A percentile compares a stretch with the other conserved stretches of the same genome.
phyloP scores from a whole-genome alignment of 805 yeast species.

The Pichia exigua region DNA sequence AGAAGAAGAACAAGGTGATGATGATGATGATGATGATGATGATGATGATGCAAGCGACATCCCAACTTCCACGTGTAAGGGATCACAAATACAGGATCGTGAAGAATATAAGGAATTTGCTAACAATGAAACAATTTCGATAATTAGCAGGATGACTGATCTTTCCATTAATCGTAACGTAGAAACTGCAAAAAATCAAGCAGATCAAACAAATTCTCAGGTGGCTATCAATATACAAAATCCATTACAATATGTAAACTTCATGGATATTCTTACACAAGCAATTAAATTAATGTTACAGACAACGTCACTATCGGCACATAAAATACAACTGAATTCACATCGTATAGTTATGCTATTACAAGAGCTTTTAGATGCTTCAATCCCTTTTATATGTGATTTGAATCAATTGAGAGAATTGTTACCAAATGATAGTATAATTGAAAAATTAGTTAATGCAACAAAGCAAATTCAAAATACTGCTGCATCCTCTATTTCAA shows the following conservation, averaged over 20 bases:
- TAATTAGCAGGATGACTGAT: background rate
- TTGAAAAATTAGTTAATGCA: slow-evolving; percentile 43
- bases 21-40: slow-evolving; percentile 5
- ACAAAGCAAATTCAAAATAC: slow-evolving; percentile 28
- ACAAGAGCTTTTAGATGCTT: slow-evolving; percentile 73
- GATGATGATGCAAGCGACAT: slow-evolving; percentile 2
- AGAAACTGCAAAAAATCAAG: background rate
- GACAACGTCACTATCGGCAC: slow-evolving; percentile 39
- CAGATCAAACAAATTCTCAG: background rate
- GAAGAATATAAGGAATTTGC: background rate
- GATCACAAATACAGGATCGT: background rate
- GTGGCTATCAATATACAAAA: slow-evolving; percentile 22
- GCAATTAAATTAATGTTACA: slow-evolving; percentile 38
- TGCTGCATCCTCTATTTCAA: slow-evolving; percentile 25
- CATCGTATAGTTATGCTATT: slow-evolving; percentile 65
- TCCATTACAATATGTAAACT: slow-evolving; percentile 37
- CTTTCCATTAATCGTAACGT: background rate
- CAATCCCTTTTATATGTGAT: slow-evolving; percentile 67
- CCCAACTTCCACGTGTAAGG: background rate
- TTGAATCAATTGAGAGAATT: slow-evolving; percentile 59
- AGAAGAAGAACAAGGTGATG: background rate
- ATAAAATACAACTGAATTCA: slow-evolving; percentile 58
- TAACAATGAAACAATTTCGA: background rate
- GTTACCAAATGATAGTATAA: slow-evolving; percentile 56
- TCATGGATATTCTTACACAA: slow-evolving; percentile 33